A percentile compares a stretch with the other conserved stretches of the same genome.
Evolutionary conservation across 768 basidiomycete species (phyloP).

Genomic region (Psilocybe sp.): DNA sequence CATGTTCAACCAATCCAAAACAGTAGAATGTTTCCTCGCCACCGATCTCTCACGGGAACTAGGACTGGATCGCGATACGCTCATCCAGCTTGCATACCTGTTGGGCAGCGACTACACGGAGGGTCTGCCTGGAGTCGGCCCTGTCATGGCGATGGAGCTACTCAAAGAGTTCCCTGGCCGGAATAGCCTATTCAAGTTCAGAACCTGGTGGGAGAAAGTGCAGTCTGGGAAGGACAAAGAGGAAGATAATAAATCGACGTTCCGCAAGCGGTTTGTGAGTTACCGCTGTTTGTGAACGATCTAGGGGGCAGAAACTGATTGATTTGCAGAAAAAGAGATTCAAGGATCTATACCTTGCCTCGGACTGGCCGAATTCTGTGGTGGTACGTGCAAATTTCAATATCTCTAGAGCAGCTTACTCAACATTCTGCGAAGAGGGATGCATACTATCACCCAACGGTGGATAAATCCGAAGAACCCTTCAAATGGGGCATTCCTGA

Average conservation of each 20-base stretch:
- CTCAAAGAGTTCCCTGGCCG: constrained; percentile 90
- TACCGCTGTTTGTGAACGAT: background rate
- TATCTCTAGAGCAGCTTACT: too few species aligned
- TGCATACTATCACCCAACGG: constrained; percentile 89
- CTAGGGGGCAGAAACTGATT: background rate
- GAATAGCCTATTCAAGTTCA: constrained; percentile 82
- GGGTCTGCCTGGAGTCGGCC: constrained; percentile 88
- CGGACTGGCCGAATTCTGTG: constrained; percentile 89
- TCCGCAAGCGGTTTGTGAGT: constrained; percentile 82
- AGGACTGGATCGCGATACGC: constrained; percentile 79
- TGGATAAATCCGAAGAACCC: constrained; percentile 88
- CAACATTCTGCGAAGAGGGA: constrained; percentile 79
- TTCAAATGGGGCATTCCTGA: constrained; percentile 99
- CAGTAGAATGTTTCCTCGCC: constrained; percentile 91
- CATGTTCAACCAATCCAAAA: constrained; percentile 99
- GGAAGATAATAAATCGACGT: constrained; percentile 72
- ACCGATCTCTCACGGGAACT: constrained; percentile 85
- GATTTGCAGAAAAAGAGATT: constrained; percentile 79
- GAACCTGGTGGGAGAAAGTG: constrained; percentile 92
- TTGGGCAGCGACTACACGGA: constrained; percentile 97
- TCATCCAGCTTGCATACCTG: constrained; percentile 88
- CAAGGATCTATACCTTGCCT: constrained; percentile 73
- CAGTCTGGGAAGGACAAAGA: constrained; percentile 83
- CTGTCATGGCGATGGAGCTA: constrained; percentile 95
- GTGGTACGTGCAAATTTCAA: constrained; percentile 57